phyloP scores from a whole-genome alignment of 2,329 filamentous ascomycete genomes.

The Bipolaris gigantea region DNA sequence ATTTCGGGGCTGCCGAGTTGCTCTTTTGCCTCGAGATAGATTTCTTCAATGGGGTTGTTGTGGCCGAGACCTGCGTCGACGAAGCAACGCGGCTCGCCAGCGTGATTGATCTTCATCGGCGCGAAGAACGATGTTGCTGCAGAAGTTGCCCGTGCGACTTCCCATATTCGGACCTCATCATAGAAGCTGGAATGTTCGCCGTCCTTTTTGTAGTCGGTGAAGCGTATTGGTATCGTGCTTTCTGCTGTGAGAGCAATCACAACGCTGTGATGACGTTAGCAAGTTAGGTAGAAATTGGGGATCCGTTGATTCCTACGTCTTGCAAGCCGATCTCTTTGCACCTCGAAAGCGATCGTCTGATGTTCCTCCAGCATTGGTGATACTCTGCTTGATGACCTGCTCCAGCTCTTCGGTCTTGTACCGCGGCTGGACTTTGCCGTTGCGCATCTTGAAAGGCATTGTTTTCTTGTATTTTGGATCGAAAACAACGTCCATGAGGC shows the following conservation, averaged over 20 bases:
- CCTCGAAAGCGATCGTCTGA: constrained; percentile 8
- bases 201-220: constrained; percentile 6
- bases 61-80: constrained; percentile 44
- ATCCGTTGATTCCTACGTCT: constrained; percentile 1
- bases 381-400: constrained; percentile 11
- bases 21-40: constrained; percentile 40
- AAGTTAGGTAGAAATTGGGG: no score
- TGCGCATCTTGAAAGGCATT: constrained; percentile 4
- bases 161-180: constrained; percentile 34
- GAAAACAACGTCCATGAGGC: constrained; percentile 11
- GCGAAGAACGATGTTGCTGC: constrained; percentile 30
- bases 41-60: constrained; percentile 51
- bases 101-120: constrained; percentile 38
- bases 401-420: constrained; percentile 18
- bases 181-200: constrained; percentile 13
- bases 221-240: constrained; percentile 2
- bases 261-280: constrained; percentile 4
- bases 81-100: constrained; percentile 33
- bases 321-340: constrained; percentile 6
- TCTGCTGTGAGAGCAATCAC: constrained; percentile 10
- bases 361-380: constrained; percentile 1
- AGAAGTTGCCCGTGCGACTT: constrained; percentile 26
- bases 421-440: constrained; percentile 12
- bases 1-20: not conserved
- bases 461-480: constrained; percentile 8